A percentile compares a stretch with the other conserved stretches of the same genome.
phyloP scores from a whole-genome alignment of 345 rosid genomes.

The Salix caprea region DNA sequence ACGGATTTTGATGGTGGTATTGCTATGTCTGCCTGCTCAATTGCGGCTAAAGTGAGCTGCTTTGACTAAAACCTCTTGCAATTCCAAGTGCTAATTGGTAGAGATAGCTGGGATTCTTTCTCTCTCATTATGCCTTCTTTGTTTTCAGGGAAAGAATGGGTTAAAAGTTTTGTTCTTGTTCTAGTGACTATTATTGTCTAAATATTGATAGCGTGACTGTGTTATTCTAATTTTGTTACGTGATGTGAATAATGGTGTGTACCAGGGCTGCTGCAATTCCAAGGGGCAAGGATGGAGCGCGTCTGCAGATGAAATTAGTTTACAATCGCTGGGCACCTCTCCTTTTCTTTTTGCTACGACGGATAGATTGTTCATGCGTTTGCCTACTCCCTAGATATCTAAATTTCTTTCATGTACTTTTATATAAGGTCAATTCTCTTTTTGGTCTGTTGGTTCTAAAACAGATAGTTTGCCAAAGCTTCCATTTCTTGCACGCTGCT shows the following conservation, averaged over 20 bases:
- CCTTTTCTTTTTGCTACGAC: conserved; percentile 65
- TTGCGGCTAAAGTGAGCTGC: background rate
- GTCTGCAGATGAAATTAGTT: conserved; percentile 81
- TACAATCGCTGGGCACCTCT: conserved; percentile 82
- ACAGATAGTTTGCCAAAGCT: background rate
- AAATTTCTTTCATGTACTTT: conserved; percentile 70
- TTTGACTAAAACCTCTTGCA: background rate
- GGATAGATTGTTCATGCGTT: conserved; percentile 77
- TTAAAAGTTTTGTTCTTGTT: background rate
- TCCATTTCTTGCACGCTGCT: background rate
- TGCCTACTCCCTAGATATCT: conserved; percentile 80
- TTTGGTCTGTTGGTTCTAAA: conserved; percentile 10
- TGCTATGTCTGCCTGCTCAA: background rate
- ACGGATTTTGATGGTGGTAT: conserved; percentile 6
- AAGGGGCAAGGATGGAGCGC: conserved; percentile 63
- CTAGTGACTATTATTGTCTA: background rate
- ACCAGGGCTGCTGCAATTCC: conserved; percentile 87
- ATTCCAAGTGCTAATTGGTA: background rate
- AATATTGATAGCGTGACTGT: background rate
- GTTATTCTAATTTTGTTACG: conserved; percentile 2
- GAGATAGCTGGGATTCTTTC: background rate
- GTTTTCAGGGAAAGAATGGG: background rate
- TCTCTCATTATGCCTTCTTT: background rate
- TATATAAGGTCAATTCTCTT: conserved; percentile 60
- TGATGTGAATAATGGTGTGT: background rate